Evolutionary conservation across 805 yeast genomes (phyloP).

Genomic region (Lipomyces starkeyi): DNA sequence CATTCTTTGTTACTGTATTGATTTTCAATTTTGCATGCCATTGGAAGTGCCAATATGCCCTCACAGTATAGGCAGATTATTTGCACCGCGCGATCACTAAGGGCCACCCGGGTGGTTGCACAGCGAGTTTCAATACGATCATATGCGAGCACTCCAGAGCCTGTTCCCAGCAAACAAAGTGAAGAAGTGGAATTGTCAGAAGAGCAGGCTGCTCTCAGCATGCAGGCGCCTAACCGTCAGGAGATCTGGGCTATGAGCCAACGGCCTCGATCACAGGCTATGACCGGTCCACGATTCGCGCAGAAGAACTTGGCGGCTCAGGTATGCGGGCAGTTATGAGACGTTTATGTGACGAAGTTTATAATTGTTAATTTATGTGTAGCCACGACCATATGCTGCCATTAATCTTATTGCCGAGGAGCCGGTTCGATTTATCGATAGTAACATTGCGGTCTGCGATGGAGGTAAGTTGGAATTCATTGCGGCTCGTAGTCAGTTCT

Average conservation of each 20-base stretch:
- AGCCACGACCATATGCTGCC: slow-evolving; percentile 84
- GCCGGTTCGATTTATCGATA: slow-evolving; percentile 69
- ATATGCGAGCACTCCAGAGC: neutral
- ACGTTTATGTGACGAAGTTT: neutral
- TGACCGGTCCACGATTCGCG: slow-evolving; percentile 68
- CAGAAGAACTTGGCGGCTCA: slow-evolving; percentile 64
- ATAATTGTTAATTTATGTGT: slow-evolving; percentile 42
- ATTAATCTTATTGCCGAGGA: slow-evolving; percentile 78
- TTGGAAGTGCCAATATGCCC: neutral
- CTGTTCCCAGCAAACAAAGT: slow-evolving; percentile 9
- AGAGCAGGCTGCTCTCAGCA: slow-evolving; percentile 26
- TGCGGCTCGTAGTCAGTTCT: neutral
- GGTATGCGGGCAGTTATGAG: slow-evolving; percentile 10
- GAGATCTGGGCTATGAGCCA: slow-evolving; percentile 77
- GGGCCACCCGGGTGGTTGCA: neutral
- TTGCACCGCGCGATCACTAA: neutral
- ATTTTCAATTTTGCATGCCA: neutral
- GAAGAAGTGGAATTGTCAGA: slow-evolving; percentile 19
- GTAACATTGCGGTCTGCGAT: slow-evolving; percentile 77
- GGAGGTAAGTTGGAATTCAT: slow-evolving; percentile 52
- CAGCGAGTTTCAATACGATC: neutral
- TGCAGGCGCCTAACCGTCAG: slow-evolving; percentile 79
- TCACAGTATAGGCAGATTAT: neutral
- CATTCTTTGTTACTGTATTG: neutral
- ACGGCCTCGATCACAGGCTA: slow-evolving; percentile 61